Evolutionary conservation across 148 eudicot genomes (phyloP).

Genomic region (Suaeda aralocaspica): DNA sequence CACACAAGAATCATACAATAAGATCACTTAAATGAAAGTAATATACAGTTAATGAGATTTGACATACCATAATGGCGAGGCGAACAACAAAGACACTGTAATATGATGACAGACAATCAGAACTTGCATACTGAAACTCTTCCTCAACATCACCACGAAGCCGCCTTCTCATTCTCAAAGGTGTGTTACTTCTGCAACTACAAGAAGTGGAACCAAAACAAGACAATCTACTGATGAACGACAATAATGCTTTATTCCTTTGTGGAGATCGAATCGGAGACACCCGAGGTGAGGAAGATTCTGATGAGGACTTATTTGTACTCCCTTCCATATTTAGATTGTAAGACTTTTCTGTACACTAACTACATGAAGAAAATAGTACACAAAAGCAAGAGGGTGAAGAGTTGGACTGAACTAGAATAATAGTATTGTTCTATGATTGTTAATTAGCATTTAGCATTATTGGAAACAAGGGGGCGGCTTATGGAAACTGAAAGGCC

Average conservation of each 20-base stretch:
- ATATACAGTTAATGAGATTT: neutral
- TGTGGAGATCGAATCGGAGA: slow-evolving; percentile 31
- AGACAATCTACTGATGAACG: slow-evolving; percentile 13
- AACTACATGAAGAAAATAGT: too few species aligned
- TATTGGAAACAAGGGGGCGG: too few species aligned
- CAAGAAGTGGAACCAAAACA: slow-evolving; percentile 28
- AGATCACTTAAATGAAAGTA: neutral
- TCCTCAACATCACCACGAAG: slow-evolving; percentile 63
- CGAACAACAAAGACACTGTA: slow-evolving; percentile 94
- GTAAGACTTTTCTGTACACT: too few species aligned
- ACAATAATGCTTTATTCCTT: slow-evolving; percentile 17
- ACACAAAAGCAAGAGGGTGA: too few species aligned
- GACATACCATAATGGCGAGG: slow-evolving; percentile 86
- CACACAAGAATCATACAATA: too few species aligned
- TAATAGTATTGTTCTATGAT: too few species aligned
- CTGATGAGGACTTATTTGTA: slow-evolving; percentile 24
- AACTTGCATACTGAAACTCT: slow-evolving; percentile 56
- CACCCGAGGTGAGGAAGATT: slow-evolving; percentile 26
- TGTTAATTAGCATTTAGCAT: too few species aligned
- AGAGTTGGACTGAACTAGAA: too few species aligned
- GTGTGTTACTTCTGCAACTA: slow-evolving; percentile 29
- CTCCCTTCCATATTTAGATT: too few species aligned
- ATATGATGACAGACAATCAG: slow-evolving; percentile 65
- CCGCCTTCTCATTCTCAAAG: slow-evolving; percentile 36
- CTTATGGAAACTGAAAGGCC: too few species aligned